Percentiles rank a stretch among this genome's conserved stretches.
These are phyloP conservation scores for Magnaporthales sp. DNA, from an alignment of 2,329 filamentous ascomycete species.

Conservation along the genomic window DNA sequence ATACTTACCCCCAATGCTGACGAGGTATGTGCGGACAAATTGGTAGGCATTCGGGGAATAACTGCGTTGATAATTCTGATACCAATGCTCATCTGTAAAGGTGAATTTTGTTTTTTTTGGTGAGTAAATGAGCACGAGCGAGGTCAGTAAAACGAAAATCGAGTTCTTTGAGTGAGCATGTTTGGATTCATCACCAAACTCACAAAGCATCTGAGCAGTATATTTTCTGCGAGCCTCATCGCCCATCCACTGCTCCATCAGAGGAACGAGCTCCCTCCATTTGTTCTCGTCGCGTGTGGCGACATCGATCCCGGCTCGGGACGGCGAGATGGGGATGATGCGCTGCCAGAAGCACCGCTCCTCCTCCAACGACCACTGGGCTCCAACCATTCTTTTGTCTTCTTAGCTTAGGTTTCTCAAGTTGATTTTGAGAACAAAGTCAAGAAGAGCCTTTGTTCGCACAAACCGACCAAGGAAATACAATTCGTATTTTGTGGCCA, in stretches of 20 bases:
- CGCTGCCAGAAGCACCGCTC: conserved; percentile 1
- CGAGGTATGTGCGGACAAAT: neutral
- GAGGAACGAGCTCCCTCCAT: conserved; percentile 13
- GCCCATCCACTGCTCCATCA: conserved; percentile 15
- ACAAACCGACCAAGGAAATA: neutral
- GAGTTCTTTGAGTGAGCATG: neutral
- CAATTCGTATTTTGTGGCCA: neutral
- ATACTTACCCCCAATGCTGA: neutral
- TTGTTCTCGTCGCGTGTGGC: conserved; percentile 7
- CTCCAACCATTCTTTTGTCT: neutral
- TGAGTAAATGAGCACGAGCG: neutral
- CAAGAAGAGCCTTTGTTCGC: neutral
- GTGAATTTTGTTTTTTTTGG: too few relatives aligned
- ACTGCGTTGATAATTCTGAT: conserved; percentile 17
- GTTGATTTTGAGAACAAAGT: neutral
- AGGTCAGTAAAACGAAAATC: neutral
- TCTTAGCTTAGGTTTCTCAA: neutral
- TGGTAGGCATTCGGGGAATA: conserved; percentile 16
- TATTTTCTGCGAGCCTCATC: conserved; percentile 16
- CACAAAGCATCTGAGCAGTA: conserved; percentile 18
- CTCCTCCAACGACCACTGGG: conserved; percentile 2
- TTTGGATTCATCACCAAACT: conserved; percentile 12
- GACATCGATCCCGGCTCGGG: neutral
- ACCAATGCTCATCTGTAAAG: conserved; percentile 22
- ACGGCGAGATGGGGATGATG: conserved; percentile 2